A percentile compares a stretch with the other conserved stretches of the same genome.
Conservation (phyloP, 2,329 filamentous ascomycete species). For the Bisporella sp. region DNA sequence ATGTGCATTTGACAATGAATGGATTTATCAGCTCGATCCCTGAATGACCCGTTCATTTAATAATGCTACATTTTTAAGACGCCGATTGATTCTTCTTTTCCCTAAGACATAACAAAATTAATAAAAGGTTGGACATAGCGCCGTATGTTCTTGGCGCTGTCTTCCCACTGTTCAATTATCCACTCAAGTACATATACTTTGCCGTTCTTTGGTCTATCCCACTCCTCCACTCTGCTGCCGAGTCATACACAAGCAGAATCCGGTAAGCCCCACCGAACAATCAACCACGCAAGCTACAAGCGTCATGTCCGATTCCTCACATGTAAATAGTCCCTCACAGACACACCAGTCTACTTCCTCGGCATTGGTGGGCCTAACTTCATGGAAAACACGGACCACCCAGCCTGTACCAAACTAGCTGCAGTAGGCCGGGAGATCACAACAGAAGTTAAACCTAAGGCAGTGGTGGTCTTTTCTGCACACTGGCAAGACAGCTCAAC, state of each 20-base stretch:
- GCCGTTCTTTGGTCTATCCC: too few species aligned
- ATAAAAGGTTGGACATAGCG: constrained; percentile 3
- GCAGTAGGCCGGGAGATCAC: constrained; percentile 65
- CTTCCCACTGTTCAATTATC: too few species aligned
- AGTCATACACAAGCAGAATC: too few species aligned
- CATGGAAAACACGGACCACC: constrained; percentile 62
- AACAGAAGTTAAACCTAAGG: constrained; percentile 59
- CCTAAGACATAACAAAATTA: constrained; percentile 1
- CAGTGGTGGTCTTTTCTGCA: constrained; percentile 68
- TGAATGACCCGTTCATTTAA: constrained; percentile 4
- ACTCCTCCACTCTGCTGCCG: too few species aligned
- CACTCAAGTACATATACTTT: too few species aligned
- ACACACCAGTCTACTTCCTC: constrained; percentile 22
- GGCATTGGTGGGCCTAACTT: constrained; percentile 43
- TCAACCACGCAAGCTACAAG: too few species aligned
- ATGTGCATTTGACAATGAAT: constrained; percentile 5
- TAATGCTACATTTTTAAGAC: constrained; percentile 4
- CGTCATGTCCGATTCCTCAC: constrained; percentile 8
- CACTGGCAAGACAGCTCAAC: constrained; percentile 60
- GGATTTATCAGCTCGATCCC: constrained; percentile 7
- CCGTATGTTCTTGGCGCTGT: too few species aligned
- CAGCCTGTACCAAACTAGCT: constrained; percentile 58
- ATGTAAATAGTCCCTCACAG: constrained; percentile 8
- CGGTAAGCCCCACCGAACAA: too few species aligned
- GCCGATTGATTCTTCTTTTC: constrained; percentile 3